Conservation (phyloP, 2,329 filamentous ascomycete genomes). For the Penicillium sp. region DNA sequence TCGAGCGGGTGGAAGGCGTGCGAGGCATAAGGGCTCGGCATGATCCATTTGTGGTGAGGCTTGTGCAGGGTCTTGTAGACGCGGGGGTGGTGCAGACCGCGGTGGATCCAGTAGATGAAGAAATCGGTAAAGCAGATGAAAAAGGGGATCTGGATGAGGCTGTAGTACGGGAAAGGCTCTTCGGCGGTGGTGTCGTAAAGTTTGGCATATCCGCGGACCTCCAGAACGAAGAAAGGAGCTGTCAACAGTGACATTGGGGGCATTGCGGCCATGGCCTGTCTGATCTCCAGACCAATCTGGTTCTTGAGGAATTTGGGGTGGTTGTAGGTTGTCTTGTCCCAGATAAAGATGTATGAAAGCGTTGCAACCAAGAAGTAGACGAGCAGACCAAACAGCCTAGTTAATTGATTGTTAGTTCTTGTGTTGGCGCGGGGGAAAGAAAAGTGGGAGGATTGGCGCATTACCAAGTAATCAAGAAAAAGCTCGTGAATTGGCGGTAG, state of each 20-base stretch:
- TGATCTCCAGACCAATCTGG: slow-evolving; percentile 82
- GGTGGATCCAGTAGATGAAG: slow-evolving; percentile 89
- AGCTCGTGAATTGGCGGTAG: slow-evolving; percentile 68
- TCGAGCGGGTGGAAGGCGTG: slow-evolving; percentile 95
- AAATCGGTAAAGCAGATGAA: slow-evolving; percentile 88
- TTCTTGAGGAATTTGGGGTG: slow-evolving; percentile 96
- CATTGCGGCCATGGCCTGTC: slow-evolving; percentile 72
- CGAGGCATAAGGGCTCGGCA: slow-evolving; percentile 89
- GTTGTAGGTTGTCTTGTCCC: slow-evolving; percentile 83
- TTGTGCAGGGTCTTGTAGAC: slow-evolving; percentile 92
- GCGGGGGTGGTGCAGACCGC: slow-evolving; percentile 73
- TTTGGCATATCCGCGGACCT: slow-evolving; percentile 80
- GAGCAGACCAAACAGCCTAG: slow-evolving; percentile 78
- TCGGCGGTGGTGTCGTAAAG: slow-evolving; percentile 79
- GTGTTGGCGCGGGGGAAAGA: neutral
- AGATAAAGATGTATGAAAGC: slow-evolving; percentile 82
- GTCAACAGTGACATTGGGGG: slow-evolving; percentile 82
- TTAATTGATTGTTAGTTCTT: slow-evolving; percentile 10
- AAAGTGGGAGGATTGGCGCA: slow-evolving; percentile 27
- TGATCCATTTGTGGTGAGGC: slow-evolving; percentile 99
- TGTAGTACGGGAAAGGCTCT: slow-evolving; percentile 75
- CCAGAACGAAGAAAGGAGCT: slow-evolving; percentile 73
- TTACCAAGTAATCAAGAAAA: slow-evolving; percentile 86
- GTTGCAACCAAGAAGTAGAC: slow-evolving; percentile 83
- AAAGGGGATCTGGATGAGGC: slow-evolving; percentile 77